phyloP scores from a whole-genome alignment of 345 rosid genomes.

The Bretschneidera sinensis region DNA sequence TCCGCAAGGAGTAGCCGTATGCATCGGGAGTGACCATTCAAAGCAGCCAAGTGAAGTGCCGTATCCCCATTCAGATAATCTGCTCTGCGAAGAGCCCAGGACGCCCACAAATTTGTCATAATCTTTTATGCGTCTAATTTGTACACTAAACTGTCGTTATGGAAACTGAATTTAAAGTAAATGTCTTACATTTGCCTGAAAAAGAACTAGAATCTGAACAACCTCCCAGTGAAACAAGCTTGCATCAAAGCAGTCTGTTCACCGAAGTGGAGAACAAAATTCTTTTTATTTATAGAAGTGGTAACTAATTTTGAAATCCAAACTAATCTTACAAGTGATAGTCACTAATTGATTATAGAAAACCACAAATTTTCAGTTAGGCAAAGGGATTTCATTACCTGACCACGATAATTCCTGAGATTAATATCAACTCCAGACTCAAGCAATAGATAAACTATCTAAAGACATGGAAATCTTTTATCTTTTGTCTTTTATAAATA shows the following conservation, averaged over 20 bases:
- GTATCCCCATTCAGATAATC: slow-evolving; percentile 95
- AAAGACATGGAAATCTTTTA: slow-evolving; percentile 21
- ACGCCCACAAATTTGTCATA: slow-evolving; percentile 2
- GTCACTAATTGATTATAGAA: neutral
- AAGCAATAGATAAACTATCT: slow-evolving; percentile 90
- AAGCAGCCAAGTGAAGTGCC: slow-evolving; percentile 89
- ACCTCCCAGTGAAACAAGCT: slow-evolving; percentile 99
- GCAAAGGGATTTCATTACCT: slow-evolving; percentile 38
- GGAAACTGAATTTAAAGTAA: slow-evolving; percentile 2
- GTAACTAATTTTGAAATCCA: neutral
- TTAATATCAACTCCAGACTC: slow-evolving; percentile 98
- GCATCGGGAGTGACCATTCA: slow-evolving; percentile 86
- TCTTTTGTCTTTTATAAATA: too few relatives aligned
- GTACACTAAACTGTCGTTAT: neutral
- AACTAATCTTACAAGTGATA: neutral
- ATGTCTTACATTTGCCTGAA: slow-evolving; percentile 79
- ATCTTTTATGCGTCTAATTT: neutral
- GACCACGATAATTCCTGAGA: slow-evolving; percentile 96
- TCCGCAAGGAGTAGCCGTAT: slow-evolving; percentile 87
- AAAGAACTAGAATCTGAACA: slow-evolving; percentile 80
- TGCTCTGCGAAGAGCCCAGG: slow-evolving; percentile 52
- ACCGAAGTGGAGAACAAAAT: slow-evolving; percentile 1
- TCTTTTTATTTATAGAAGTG: neutral
- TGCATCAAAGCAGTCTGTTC: slow-evolving; percentile 97
- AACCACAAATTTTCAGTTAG: neutral